These are phyloP conservation scores for Ajuga chamaepitys DNA, from an alignment of 257 asterid species.

Conservation along the genomic window DNA sequence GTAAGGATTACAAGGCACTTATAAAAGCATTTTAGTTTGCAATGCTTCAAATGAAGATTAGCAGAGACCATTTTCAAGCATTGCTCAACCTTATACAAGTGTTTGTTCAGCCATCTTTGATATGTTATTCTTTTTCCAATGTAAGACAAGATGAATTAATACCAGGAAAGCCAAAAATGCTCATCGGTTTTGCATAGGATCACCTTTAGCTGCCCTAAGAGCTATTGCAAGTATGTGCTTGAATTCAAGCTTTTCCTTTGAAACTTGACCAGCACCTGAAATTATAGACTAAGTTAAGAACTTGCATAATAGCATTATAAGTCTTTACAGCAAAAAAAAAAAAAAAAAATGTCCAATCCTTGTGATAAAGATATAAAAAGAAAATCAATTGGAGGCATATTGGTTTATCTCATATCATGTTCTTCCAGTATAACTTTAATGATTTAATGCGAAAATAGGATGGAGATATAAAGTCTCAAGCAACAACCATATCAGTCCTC, in stretches of 20 bases:
- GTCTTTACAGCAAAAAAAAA: too few relatives aligned
- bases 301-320: too few relatives aligned
- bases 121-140: conserved; percentile 22
- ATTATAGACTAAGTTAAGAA: not conserved
- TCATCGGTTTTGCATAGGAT: conserved; percentile 93
- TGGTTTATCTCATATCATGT: too few relatives aligned
- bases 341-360: too few relatives aligned
- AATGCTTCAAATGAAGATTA: conserved; percentile 11
- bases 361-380: too few relatives aligned
- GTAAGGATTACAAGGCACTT: too few relatives aligned
- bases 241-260: conserved; percentile 81
- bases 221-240: conserved; percentile 92
- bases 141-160: conserved; percentile 40
- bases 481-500: too few relatives aligned
- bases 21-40: conserved; percentile 2
- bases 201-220: conserved; percentile 99
- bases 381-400: too few relatives aligned
- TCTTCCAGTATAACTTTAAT: not conserved
- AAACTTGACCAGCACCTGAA: conserved; percentile 36
- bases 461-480: too few relatives aligned
- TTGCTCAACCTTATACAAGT: conserved; percentile 16
- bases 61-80: conserved; percentile 2
- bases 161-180: conserved; percentile 87
- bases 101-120: conserved; percentile 19
- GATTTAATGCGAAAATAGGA: too few relatives aligned